Percentiles rank a stretch among this genome's conserved stretches.
phyloP scores from a whole-genome alignment of 2,329 filamentous ascomycete genomes.

The Claviceps cyperi region DNA sequence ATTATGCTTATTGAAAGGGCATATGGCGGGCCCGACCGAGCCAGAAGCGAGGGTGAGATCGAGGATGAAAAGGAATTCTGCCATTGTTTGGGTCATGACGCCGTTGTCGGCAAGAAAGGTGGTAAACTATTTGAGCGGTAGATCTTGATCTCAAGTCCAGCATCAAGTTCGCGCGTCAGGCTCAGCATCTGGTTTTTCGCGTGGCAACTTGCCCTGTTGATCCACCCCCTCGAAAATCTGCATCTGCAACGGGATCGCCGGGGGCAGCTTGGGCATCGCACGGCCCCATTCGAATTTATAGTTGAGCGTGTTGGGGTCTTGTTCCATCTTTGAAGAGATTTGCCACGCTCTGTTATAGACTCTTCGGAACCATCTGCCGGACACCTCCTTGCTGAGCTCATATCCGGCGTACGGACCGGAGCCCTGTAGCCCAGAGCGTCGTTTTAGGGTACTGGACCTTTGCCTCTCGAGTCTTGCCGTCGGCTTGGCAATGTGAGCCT shows the following conservation, averaged over 20 bases:
- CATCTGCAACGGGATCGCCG: slow-evolving; percentile 20
- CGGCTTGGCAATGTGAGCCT: slow-evolving; percentile 24
- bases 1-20: slow-evolving; percentile 44
- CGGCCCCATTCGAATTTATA: slow-evolving; percentile 33
- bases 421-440: slow-evolving; percentile 22
- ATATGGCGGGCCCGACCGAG: slow-evolving; percentile 74
- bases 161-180: slow-evolving; percentile 48
- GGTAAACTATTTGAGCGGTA: slow-evolving; percentile 75
- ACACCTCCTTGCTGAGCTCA: slow-evolving; percentile 18
- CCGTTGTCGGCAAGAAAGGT: slow-evolving; percentile 52
- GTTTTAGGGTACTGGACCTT: slow-evolving; percentile 17
- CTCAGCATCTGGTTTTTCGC: slow-evolving; percentile 1
- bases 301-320: slow-evolving; percentile 16
- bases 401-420: slow-evolving; percentile 23
- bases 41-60: slow-evolving; percentile 42
- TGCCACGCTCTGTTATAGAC: slow-evolving; percentile 33
- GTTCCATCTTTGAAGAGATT: slow-evolving; percentile 27
- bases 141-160: slow-evolving; percentile 52
- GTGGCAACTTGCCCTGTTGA: slow-evolving; percentile 11
- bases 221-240: slow-evolving; percentile 36
- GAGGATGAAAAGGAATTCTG: too few relatives aligned
- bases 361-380: slow-evolving; percentile 29
- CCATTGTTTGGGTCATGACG: too few relatives aligned
- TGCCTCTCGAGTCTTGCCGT: slow-evolving; percentile 24
- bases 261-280: slow-evolving; percentile 12